Evolutionary conservation across 176 grass and related monocot genomes (phyloP), one percentile per base, ranked within the genome.

Genomic region (Elaeis guineensis): DNA sequence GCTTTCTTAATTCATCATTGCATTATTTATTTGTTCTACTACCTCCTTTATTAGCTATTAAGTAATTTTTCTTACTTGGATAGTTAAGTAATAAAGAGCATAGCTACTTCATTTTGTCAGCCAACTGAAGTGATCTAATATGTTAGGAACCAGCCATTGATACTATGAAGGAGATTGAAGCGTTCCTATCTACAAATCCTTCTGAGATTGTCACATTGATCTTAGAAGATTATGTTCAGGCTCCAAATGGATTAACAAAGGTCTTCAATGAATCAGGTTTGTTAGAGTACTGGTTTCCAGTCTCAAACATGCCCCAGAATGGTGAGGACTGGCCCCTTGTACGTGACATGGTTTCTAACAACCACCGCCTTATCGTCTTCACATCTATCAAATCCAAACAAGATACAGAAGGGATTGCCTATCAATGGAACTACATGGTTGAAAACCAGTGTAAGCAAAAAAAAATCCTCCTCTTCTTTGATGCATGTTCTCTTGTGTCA

Each of bases 361-460:
- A 85, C 60, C 62, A 97, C 50, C 87, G 87, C 15, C 67, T 91
- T 44, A 44, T 91, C 8, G 84, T 97, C 49, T 97, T 97, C 71
- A 91, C 87, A 25, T 97, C 93, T 25, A 75, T 66, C 21, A 81
- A 63, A n/a, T 80, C 87, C 1, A 98, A 98, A 78, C 84, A 98
- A 59, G 58, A 55, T 16, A 65, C 81, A 0, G 93, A 98, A 92
- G 93, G 93, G 65, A 92, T 92, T 11, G 87, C 93, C 16, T 92
- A 89, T 64, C 93, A 98, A 21, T 98, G 93, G 93, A 98, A 92
- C 19, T 98, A 80, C 82, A 92, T 98, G 87, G 84, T 92, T 55
- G 93, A 98, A 66, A 98, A 91, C 62, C 89, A 91, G 17, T 98
- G 93, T 92, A 57, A 89, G 93, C 22, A 55, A 6, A 25, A 29